phyloP scores from a whole-genome alignment of 169 alveolate genomes.

The Plasmodium coatneyi region DNA sequence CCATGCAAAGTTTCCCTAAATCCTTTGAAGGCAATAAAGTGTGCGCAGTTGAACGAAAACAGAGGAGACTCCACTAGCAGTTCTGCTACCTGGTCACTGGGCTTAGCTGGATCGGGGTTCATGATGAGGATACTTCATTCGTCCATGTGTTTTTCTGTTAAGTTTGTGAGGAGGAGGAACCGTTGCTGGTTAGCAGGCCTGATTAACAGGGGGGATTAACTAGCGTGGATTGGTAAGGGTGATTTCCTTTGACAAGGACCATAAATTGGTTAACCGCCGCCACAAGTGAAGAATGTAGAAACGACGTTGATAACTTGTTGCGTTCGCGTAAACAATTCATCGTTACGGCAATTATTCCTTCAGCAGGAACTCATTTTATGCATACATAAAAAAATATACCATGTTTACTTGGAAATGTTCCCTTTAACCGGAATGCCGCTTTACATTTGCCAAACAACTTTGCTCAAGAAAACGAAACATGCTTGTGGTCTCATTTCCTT shows the following conservation, averaged over 20 bases:
- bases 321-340: background rate
- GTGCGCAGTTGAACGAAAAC: constrained; percentile 72
- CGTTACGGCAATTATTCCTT: background rate
- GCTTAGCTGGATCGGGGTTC: background rate
- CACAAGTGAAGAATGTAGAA: background rate
- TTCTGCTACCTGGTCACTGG: constrained; percentile 24
- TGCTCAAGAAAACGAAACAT: background rate
- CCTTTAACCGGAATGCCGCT: background rate
- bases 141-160: background rate
- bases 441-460: background rate
- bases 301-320: background rate
- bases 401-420: background rate
- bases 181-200: background rate
- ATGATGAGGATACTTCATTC: background rate
- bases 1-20: constrained; percentile 73
- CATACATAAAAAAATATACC: background rate
- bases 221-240: background rate
- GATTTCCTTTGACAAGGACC: background rate
- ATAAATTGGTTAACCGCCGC: background rate
- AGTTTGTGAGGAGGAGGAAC: background rate
- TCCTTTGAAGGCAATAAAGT: constrained; percentile 74
- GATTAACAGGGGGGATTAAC: background rate
- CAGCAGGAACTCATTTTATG: background rate
- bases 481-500: background rate
- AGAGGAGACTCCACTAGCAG: constrained; percentile 67